A percentile compares a stretch with the other conserved stretches of the same genome.
Conservation (phyloP, 345 rosid species). For the Dipteronia dyeriana region DNA sequence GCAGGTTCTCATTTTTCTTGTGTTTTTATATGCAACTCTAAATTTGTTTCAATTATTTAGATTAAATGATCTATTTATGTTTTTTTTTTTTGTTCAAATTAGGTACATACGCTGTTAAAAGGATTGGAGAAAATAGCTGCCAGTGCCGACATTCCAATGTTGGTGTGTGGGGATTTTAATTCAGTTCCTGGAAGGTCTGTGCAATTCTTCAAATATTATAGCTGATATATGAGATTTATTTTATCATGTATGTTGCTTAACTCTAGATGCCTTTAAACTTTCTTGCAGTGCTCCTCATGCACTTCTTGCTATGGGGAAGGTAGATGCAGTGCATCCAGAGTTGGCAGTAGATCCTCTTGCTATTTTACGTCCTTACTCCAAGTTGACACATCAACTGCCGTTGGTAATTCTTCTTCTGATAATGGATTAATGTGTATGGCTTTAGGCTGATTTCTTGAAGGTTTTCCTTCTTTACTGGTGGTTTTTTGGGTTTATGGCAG, state of each 20-base stretch:
- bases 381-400: constrained; percentile 89
- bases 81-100: constrained; percentile 25
- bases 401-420: constrained; percentile 53
- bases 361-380: constrained; percentile 79
- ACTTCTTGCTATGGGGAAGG: constrained; percentile 95
- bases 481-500: background rate
- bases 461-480: background rate
- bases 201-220: constrained; percentile 22
- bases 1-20: constrained; percentile 64
- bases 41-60: constrained; percentile 3
- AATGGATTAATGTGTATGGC: background rate
- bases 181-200: constrained; percentile 88
- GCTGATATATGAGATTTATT: constrained; percentile 11
- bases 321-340: constrained; percentile 81
- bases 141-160: constrained; percentile 96
- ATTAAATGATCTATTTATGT: background rate
- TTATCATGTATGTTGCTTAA: background rate
- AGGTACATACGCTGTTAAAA: constrained; percentile 96
- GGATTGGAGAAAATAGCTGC: constrained; percentile 98
- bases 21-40: background rate
- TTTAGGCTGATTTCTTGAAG: background rate
- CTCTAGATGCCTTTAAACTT: constrained; percentile 21
- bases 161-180: constrained; percentile 98
- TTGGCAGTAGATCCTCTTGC: constrained; percentile 80
- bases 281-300: constrained; percentile 86